Evolutionary conservation across 2,329 filamentous ascomycete genomes (phyloP).

Genomic region (Epichloe scottii): DNA sequence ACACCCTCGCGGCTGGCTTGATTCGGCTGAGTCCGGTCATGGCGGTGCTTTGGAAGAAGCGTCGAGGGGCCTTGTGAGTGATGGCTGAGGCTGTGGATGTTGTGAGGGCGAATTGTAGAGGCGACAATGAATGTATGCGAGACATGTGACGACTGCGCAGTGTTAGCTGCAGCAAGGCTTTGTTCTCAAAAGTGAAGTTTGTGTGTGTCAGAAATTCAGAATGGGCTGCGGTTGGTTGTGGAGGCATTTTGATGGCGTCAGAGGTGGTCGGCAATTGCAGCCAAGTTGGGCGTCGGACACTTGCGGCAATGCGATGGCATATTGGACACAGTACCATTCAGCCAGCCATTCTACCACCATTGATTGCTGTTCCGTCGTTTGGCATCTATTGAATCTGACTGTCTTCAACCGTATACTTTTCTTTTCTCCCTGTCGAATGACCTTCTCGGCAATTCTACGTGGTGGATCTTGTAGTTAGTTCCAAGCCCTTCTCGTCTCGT

Average conservation of each 20-base stretch:
- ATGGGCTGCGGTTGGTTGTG: neutral
- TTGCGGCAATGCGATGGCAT: neutral
- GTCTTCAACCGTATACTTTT: too few relatives aligned
- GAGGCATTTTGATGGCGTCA: neutral
- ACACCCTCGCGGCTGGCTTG: conserved; percentile 37
- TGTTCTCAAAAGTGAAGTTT: too few relatives aligned
- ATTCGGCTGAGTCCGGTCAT: conserved; percentile 34
- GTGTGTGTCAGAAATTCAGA: too few relatives aligned
- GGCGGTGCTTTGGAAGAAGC: conserved; percentile 13
- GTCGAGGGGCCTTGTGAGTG: neutral
- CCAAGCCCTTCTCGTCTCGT: too few relatives aligned
- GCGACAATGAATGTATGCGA: neutral
- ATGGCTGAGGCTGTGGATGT: neutral
- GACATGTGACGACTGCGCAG: neutral
- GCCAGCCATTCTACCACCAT: too few relatives aligned
- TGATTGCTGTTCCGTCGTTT: too few relatives aligned
- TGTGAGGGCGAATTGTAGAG: neutral
- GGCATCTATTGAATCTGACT: too few relatives aligned
- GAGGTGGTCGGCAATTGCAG: neutral
- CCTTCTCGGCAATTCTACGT: too few relatives aligned
- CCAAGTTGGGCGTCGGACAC: neutral
- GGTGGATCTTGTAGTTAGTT: too few relatives aligned
- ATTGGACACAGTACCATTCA: too few relatives aligned
- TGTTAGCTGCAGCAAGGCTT: neutral
- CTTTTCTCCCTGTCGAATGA: too few relatives aligned